Conservation (phyloP, 768 basidiomycete species). For the Boletus barrowsii region DNA sequence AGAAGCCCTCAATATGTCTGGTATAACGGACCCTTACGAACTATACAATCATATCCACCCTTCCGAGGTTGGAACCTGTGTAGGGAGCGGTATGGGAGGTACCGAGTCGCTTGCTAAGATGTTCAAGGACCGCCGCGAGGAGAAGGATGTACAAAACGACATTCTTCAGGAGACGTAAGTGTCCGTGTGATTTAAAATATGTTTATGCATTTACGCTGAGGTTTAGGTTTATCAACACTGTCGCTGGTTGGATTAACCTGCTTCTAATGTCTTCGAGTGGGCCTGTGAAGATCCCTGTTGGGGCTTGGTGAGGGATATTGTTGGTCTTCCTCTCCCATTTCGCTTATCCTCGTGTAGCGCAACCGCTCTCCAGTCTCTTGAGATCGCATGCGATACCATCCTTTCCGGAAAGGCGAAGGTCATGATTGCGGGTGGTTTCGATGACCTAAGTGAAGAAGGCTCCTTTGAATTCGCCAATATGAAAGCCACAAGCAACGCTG, state of each 20-base stretch:
- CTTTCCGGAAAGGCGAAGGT: constrained; percentile 96
- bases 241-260: constrained; percentile 97
- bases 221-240: constrained; percentile 94
- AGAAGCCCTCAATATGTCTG: constrained; percentile 94
- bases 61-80: constrained; percentile 88
- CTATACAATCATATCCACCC: constrained; percentile 96
- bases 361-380: constrained; percentile 94
- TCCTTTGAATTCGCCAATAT: constrained; percentile 99
- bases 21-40: constrained; percentile 97
- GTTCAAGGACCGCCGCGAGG: constrained; percentile 99
- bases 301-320: constrained; percentile 73
- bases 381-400: constrained; percentile 96
- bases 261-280: constrained; percentile 94
- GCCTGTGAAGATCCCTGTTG: constrained; percentile 98
- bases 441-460: constrained; percentile 97
- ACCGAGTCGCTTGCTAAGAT: constrained; percentile 86
- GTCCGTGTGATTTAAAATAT: background rate
- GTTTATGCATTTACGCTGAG: constrained; percentile 5
- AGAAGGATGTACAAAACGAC: constrained; percentile 97
- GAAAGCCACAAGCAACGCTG: constrained; percentile 98
- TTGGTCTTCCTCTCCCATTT: background rate
- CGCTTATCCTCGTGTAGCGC: constrained; percentile 50
- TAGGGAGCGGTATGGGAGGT: constrained; percentile 99
- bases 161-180: constrained; percentile 95
- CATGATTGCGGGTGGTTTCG: constrained; percentile 99